Percentiles rank a stretch among this genome's conserved stretches.
Conservation (phyloP, 2,329 filamentous ascomycete genomes). For the Trichophyton mentagrophytes region DNA sequence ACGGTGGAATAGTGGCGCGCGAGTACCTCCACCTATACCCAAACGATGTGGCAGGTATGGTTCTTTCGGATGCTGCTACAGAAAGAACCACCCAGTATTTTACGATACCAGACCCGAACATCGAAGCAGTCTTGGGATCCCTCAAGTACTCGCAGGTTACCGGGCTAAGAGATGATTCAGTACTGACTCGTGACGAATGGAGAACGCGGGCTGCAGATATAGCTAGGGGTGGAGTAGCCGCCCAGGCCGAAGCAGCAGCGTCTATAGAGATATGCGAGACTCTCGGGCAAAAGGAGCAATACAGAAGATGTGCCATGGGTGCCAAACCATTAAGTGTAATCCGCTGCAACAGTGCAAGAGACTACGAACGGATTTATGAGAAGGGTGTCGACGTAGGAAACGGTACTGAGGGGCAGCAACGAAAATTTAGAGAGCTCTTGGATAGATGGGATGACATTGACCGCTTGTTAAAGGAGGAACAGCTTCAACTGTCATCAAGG, state of each 20-base stretch:
- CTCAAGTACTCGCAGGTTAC: conserved; percentile 24
- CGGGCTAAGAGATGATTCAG: conserved; percentile 19
- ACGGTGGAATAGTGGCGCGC: conserved; percentile 29
- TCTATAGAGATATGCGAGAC: conserved; percentile 18
- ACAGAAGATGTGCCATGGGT: conserved; percentile 18
- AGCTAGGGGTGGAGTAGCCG: conserved; percentile 14
- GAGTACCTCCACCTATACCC: conserved; percentile 26
- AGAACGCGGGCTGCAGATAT: conserved; percentile 21
- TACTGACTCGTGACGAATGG: conserved; percentile 26
- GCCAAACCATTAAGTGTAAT: conserved; percentile 26
- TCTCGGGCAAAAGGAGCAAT: conserved; percentile 23
- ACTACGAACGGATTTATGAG: conserved; percentile 25
- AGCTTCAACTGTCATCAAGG: conserved; percentile 23
- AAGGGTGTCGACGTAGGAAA: conserved; percentile 23
- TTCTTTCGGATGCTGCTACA: conserved; percentile 26
- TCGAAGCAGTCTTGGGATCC: conserved; percentile 21
- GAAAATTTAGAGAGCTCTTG: conserved; percentile 20
- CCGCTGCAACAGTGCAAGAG: conserved; percentile 21
- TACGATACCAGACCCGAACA: conserved; percentile 20
- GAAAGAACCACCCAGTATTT: conserved; percentile 24
- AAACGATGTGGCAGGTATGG: conserved; percentile 24
- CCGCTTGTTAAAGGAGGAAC: conserved; percentile 21
- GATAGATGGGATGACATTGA: conserved; percentile 21
- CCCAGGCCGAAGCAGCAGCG: conserved; percentile 16
- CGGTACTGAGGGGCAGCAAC: conserved; percentile 22